Evolutionary conservation across 2,329 filamentous ascomycete genomes (phyloP).

Genomic region (Eutypa lata): DNA sequence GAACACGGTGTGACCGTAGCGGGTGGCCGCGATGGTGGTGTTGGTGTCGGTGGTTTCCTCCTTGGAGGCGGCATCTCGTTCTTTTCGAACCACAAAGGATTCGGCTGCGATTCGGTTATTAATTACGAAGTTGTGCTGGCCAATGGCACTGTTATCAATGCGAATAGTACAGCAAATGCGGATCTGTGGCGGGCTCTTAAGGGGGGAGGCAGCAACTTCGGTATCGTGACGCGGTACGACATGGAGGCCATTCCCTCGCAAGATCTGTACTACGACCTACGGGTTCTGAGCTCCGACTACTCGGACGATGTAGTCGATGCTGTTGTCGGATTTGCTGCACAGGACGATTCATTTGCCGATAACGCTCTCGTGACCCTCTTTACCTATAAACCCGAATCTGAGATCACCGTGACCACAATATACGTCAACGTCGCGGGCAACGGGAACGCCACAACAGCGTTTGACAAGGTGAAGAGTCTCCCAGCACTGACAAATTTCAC

Average conservation of each 20-base stretch:
- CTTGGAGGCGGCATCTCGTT: constrained; percentile 24
- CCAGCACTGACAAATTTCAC: constrained; percentile 14
- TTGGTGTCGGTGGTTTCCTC: constrained; percentile 30
- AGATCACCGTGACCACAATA: constrained; percentile 10
- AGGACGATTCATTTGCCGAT: constrained; percentile 17
- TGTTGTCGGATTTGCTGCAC: constrained; percentile 16
- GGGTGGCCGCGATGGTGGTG: constrained; percentile 25
- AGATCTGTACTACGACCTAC: constrained; percentile 17
- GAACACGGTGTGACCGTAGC: constrained; percentile 19
- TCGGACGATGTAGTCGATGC: constrained; percentile 17
- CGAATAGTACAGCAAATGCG: constrained; percentile 31
- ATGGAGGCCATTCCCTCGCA: constrained; percentile 26
- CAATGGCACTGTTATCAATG: constrained; percentile 38
- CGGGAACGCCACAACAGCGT: constrained; percentile 12
- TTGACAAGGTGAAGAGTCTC: constrained; percentile 11
- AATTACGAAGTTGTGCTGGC: constrained; percentile 43
- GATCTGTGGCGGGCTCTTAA: constrained; percentile 46
- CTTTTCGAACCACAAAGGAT: constrained; percentile 27
- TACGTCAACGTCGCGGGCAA: constrained; percentile 20
- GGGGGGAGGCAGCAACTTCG: constrained; percentile 47
- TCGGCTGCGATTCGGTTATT: constrained; percentile 37
- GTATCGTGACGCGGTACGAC: constrained; percentile 36
- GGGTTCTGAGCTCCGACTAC: constrained; percentile 13
- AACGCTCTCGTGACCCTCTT: constrained; percentile 19
- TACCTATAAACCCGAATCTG: constrained; percentile 8